phyloP scores from a whole-genome alignment of 2,329 filamentous ascomycete genomes.

The Pseudogymnoascus sp. region DNA sequence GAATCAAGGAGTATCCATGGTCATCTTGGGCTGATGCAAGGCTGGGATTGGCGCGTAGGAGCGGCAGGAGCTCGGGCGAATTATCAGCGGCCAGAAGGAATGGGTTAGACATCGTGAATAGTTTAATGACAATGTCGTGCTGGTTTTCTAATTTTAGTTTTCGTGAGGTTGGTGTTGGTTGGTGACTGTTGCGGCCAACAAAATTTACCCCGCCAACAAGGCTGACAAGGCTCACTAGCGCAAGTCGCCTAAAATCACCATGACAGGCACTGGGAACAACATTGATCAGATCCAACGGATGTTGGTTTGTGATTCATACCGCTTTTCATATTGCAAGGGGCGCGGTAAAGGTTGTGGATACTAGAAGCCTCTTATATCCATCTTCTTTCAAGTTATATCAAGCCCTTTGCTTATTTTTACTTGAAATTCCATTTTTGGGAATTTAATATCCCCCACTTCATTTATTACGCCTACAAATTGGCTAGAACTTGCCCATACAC shows the following conservation, averaged over 20 bases:
- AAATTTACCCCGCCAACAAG: conserved; percentile 10
- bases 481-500: not conserved
- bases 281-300: not conserved
- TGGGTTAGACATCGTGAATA: conserved; percentile 41
- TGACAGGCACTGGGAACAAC: conserved; percentile 6
- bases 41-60: conserved; percentile 65
- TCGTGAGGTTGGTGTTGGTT: not conserved
- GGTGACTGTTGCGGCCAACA: not conserved
- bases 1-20: conserved; percentile 88
- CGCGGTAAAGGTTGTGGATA: not conserved
- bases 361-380: not conserved
- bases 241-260: conserved; percentile 6
- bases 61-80: conserved; percentile 60
- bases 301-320: conserved; percentile 1
- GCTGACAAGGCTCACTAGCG: conserved; percentile 21
- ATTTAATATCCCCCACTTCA: conserved; percentile 2
- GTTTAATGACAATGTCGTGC: conserved; percentile 5
- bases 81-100: conserved; percentile 78
- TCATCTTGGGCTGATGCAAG: conserved; percentile 75
- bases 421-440: not conserved
- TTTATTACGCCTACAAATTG: not conserved
- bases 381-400: not conserved
- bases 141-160: not conserved
- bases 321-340: not conserved
- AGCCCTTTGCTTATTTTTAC: not conserved